Percentiles rank a stretch among this genome's conserved stretches.
These are phyloP conservation scores for Aspergillus sp. DNA, from an alignment of 2,329 filamentous ascomycete genomes.

Conservation along the genomic window DNA sequence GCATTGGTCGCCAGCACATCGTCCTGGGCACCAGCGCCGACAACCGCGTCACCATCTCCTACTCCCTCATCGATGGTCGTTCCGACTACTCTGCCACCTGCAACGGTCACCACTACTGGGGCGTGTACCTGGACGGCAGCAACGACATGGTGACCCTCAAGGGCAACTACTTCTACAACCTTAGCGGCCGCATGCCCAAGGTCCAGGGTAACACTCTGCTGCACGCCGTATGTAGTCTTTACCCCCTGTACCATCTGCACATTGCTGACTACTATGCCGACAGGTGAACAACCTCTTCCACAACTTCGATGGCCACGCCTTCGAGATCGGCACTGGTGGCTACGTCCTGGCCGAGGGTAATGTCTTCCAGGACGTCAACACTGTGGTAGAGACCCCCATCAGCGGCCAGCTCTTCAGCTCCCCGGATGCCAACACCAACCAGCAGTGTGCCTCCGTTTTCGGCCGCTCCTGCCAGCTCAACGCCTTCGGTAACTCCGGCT, in stretches of 20 bases:
- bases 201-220: slow-evolving; percentile 58
- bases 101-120: slow-evolving; percentile 63
- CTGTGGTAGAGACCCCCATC: slow-evolving; percentile 42
- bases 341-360: slow-evolving; percentile 60
- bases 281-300: slow-evolving; percentile 61
- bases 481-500: slow-evolving; percentile 43
- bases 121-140: slow-evolving; percentile 57
- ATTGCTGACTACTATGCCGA: not conserved
- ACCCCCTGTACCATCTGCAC: not conserved
- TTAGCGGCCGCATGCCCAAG: slow-evolving; percentile 60
- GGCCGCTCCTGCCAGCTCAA: slow-evolving; percentile 58
- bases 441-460: slow-evolving; percentile 48
- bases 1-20: slow-evolving; percentile 62
- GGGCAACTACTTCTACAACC: slow-evolving; percentile 63
- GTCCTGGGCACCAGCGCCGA: slow-evolving; percentile 57
- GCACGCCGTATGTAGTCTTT: slow-evolving; percentile 46
- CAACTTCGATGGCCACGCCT: slow-evolving; percentile 58
- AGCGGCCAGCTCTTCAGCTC: slow-evolving; percentile 45
- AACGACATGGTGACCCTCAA: slow-evolving; percentile 61
- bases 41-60: slow-evolving; percentile 61
- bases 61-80: slow-evolving; percentile 59
- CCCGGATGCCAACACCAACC: slow-evolving; percentile 38
- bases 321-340: slow-evolving; percentile 51
- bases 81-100: slow-evolving; percentile 59
- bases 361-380: slow-evolving; percentile 57